Percentiles rank a stretch among this genome's conserved stretches.
phyloP scores from a whole-genome alignment of 2,329 filamentous ascomycete species.

The Aspergillus udagawae region DNA sequence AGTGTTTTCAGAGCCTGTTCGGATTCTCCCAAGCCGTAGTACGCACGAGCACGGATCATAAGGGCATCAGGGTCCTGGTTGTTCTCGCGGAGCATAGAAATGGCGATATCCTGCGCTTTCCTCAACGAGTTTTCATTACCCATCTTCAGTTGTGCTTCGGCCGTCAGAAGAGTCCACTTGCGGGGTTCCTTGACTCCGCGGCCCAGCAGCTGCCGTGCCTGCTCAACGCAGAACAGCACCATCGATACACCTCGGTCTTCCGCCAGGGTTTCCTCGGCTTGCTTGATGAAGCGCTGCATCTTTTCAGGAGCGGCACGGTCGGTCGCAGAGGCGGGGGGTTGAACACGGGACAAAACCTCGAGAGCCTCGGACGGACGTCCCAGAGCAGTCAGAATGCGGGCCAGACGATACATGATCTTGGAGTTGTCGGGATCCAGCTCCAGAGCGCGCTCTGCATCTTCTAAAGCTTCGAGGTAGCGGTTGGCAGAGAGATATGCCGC shows the following conservation, averaged over 20 bases:
- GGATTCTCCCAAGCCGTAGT: slow-evolving; percentile 91
- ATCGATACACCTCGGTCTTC: slow-evolving; percentile 80
- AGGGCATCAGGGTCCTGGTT: slow-evolving; percentile 90
- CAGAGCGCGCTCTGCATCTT: slow-evolving; percentile 78
- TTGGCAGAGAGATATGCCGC: slow-evolving; percentile 89
- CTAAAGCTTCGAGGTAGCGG: slow-evolving; percentile 72
- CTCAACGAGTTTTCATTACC: slow-evolving; percentile 82
- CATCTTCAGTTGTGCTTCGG: slow-evolving; percentile 90
- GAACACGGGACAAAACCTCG: slow-evolving; percentile 73
- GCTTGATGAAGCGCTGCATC: slow-evolving; percentile 77
- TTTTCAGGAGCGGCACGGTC: slow-evolving; percentile 78
- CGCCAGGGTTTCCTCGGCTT: slow-evolving; percentile 72
- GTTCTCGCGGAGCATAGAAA: slow-evolving; percentile 79
- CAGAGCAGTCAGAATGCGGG: slow-evolving; percentile 82
- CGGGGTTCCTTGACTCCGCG: slow-evolving; percentile 72
- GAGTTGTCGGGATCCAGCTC: slow-evolving; percentile 79
- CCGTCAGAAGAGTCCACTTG: slow-evolving; percentile 91
- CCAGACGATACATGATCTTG: slow-evolving; percentile 84
- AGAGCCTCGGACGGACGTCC: slow-evolving; percentile 85
- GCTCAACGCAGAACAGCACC: slow-evolving; percentile 86
- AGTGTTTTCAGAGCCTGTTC: slow-evolving; percentile 92
- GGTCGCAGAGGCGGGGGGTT: slow-evolving; percentile 75
- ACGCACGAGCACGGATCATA: slow-evolving; percentile 78
- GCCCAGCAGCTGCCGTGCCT: slow-evolving; percentile 79
- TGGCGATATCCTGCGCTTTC: slow-evolving; percentile 89